Evolutionary conservation across 2,329 filamentous ascomycete genomes (phyloP).

Genomic region (Proliferodiscus dingleyae): DNA sequence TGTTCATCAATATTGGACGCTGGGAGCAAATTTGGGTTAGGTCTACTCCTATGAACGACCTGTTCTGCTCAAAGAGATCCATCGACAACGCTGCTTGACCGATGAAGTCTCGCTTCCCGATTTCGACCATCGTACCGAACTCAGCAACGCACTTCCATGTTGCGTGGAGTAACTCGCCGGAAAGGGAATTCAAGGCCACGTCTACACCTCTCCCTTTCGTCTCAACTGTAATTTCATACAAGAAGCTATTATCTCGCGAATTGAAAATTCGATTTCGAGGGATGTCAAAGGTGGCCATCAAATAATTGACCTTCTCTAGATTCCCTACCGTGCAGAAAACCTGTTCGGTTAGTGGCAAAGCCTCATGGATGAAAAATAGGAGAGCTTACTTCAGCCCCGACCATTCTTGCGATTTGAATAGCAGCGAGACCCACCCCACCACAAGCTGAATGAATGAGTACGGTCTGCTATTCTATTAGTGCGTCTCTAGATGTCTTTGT

Average conservation of each 20-base stretch:
- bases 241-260: constrained; percentile 14
- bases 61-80: constrained; percentile 26
- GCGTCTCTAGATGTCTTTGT: not conserved
- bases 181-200: constrained; percentile 25
- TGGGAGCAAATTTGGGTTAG: constrained; percentile 1
- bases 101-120: constrained; percentile 38
- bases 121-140: constrained; percentile 36
- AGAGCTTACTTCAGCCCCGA: constrained; percentile 24
- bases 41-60: constrained; percentile 22
- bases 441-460: constrained; percentile 30
- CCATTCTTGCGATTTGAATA: constrained; percentile 26
- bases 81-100: constrained; percentile 14
- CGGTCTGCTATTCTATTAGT: not conserved
- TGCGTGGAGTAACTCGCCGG: constrained; percentile 18
- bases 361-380: constrained; percentile 6
- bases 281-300: not conserved
- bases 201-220: constrained; percentile 24
- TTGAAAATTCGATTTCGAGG: constrained; percentile 4
- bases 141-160: constrained; percentile 32
- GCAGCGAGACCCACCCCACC: constrained; percentile 32
- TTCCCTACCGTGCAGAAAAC: constrained; percentile 18
- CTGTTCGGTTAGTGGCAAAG: not conserved
- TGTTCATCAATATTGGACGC: not conserved
- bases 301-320: constrained; percentile 9
- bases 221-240: constrained; percentile 11